Conservation (phyloP, 176 grass and related monocot genomes). For the Oryza coarctata region DNA sequence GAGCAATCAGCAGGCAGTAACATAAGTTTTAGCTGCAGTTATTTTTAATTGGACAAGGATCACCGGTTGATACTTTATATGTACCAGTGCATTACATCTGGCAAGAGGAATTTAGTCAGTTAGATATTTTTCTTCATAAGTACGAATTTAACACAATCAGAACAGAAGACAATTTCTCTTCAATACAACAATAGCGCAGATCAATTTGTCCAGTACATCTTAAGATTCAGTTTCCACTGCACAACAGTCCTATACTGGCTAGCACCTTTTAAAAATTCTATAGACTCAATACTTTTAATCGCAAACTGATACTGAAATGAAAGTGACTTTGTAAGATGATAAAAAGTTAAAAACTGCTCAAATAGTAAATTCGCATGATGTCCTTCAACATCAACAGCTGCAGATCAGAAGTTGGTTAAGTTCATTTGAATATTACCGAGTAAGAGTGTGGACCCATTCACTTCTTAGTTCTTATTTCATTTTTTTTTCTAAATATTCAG, state of each 20-base stretch:
- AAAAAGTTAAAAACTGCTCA: neutral
- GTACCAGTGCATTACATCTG: conserved; percentile 3
- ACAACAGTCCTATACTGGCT: neutral
- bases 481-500: conserved; percentile 30
- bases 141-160: neutral
- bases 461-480: conserved; percentile 19
- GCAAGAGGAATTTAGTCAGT: conserved; percentile 5
- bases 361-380: neutral
- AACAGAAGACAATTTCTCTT: neutral
- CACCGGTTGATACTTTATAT: neutral
- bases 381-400: conserved; percentile 18
- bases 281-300: neutral
- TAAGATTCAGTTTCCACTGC: neutral
- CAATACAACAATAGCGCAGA: neutral
- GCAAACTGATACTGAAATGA: neutral
- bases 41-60: neutral
- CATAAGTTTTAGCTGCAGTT: conserved; percentile 8
- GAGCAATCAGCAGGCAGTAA: neutral
- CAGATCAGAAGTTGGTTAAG: conserved; percentile 3
- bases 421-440: conserved; percentile 13
- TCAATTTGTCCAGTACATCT: neutral
- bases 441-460: neutral
- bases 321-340: neutral
- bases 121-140: neutral
- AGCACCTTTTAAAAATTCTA: neutral